These are phyloP conservation scores for Nitzschia palea DNA, from an alignment of 108 stramenopile species.

Conservation along the genomic window DNA sequence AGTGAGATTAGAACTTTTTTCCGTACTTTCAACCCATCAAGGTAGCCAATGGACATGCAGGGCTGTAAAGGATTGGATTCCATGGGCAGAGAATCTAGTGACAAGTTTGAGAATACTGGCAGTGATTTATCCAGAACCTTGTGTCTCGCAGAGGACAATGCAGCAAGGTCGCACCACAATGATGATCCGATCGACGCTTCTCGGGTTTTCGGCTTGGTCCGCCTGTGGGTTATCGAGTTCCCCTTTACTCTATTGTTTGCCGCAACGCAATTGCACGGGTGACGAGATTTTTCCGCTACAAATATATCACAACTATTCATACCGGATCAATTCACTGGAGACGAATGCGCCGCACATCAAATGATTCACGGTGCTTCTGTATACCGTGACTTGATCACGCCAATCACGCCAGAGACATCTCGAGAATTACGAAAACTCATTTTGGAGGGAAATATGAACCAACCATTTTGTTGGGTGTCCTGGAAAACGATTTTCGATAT, in stretches of 20 bases:
- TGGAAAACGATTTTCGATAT: slow-evolving; percentile 53
- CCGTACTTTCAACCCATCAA: no score
- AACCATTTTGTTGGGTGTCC: slow-evolving; percentile 36
- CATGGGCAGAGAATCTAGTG: no score
- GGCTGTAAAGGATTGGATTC: no score
- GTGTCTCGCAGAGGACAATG: no score
- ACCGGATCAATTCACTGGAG: background rate
- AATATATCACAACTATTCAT: slow-evolving; percentile 23
- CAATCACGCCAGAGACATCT: slow-evolving; percentile 44
- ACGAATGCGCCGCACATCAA: slow-evolving; percentile 42
- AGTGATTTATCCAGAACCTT: no score
- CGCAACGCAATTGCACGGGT: slow-evolving; percentile 19
- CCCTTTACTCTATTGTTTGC: background rate
- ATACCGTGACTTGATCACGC: slow-evolving; percentile 50
- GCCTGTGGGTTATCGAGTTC: background rate
- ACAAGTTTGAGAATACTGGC: no score
- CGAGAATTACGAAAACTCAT: slow-evolving; percentile 47
- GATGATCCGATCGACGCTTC: no score
- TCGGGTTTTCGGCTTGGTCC: no score
- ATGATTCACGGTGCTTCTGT: slow-evolving; percentile 51
- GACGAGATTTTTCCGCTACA: slow-evolving; percentile 41
- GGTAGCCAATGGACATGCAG: no score
- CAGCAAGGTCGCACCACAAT: no score
- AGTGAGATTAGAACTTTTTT: no score
- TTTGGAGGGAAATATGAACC: slow-evolving; percentile 35